phyloP scores from a whole-genome alignment of 768 basidiomycete genomes.

The Boletellus emodensis region DNA sequence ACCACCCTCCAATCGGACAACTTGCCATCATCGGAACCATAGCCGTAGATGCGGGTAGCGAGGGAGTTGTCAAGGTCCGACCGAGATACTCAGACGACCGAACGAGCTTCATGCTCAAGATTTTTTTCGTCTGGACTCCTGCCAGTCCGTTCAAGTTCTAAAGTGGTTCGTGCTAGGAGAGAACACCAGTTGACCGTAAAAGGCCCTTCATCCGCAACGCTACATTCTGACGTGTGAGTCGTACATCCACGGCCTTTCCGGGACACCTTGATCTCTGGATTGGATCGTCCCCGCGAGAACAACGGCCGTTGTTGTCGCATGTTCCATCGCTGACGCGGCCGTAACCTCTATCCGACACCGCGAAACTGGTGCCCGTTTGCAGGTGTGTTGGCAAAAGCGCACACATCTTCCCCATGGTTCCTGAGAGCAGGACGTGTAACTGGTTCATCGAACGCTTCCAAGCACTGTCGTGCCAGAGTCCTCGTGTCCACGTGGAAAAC shows the following conservation, averaged over 20 bases:
- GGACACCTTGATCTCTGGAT: slow-evolving; percentile 45
- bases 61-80: slow-evolving; percentile 61
- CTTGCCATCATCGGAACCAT: slow-evolving; percentile 47
- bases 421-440: slow-evolving; percentile 65
- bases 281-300: slow-evolving; percentile 61
- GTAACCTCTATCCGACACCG: slow-evolving; percentile 9
- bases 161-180: not conserved
- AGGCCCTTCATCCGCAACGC: slow-evolving; percentile 55
- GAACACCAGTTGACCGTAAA: slow-evolving; percentile 50
- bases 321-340: slow-evolving; percentile 60
- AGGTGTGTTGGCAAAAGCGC: not conserved
- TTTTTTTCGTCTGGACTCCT: slow-evolving; percentile 22
- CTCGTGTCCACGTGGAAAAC: slow-evolving; percentile 38
- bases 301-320: slow-evolving; percentile 61
- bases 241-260: slow-evolving; percentile 56
- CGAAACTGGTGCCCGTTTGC: slow-evolving; percentile 22
- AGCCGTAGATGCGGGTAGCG: slow-evolving; percentile 62
- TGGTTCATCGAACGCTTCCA: slow-evolving; percentile 51
- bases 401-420: slow-evolving; percentile 29
- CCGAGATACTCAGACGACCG: slow-evolving; percentile 7
- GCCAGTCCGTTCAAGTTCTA: slow-evolving; percentile 21
- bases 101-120: slow-evolving; percentile 11
- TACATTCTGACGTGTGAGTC: slow-evolving; percentile 47
- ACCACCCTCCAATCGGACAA: slow-evolving; percentile 54
- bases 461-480: slow-evolving; percentile 33